Evolutionary conservation across 2,329 filamentous ascomycete species (phyloP), one percentile per base, ranked within the genome.

Genomic region (Talaromyces atroroseus): DNA sequence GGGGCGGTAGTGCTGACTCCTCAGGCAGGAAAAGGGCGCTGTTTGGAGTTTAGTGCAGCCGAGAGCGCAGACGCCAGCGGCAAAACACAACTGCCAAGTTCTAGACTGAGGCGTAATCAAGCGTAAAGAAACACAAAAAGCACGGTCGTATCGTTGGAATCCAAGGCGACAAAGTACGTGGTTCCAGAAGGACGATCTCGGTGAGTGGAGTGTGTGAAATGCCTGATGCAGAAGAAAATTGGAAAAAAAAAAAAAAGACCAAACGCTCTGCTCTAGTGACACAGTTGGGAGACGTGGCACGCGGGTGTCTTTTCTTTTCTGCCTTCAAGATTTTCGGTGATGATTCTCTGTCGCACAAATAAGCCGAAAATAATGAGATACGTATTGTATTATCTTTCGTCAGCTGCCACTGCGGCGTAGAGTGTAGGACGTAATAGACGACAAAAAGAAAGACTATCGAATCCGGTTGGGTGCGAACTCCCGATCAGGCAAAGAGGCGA

Each of bases 61-160:
- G 46, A 49, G 52, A 49, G 52, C 48, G 23, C 52, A 54, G 44
- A 21, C 52, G 52, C 44, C 38, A 14, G 51, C 52, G 52, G 45
- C 52, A 54, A 49, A 29, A 26, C 24, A 29, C 26, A 29, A 29
- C n/a, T n/a, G 32, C 32, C 14, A 14, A 36, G 14, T 36, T 36
- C 32, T 36, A 36, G 32, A 36, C 32, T 36, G 32, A 36, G 32
- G 32, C 16, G 32, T 36, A 8, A 2, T 11, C 5, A 12, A 34
- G 29, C 11, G 29, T 36, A 36, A 8, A 5, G 11, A 5, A 10
- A 16, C 16, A 3, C 32, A 36, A 16, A 16, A 16, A 14, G 8
- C 2, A 16, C 2, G n/a, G 16, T 40, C 20, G 36, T 18, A 2
- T 20, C 14, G 36, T 18, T 20, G 12, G 2, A 36, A 16, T 36